Percentiles rank a stretch among this genome's conserved stretches.
phyloP scores from a whole-genome alignment of 2,329 filamentous ascomycete genomes.

The Trichoderma semiorbis region DNA sequence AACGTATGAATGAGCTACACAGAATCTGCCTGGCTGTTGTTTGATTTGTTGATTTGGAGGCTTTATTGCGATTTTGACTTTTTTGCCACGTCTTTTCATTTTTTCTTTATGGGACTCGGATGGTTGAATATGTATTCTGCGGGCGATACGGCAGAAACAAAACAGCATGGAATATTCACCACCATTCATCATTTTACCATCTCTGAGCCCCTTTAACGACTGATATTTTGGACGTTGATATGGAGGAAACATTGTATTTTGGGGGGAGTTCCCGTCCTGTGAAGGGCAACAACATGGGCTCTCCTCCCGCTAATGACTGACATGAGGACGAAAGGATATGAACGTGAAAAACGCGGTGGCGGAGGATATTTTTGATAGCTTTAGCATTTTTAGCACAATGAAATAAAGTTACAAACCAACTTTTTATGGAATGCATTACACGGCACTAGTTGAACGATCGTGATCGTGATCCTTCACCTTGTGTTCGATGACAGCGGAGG shows the following conservation, averaged over 20 bases:
- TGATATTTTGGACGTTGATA: not conserved
- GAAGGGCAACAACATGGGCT: not conserved
- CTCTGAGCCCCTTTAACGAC: not conserved
- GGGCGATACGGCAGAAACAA: not conserved
- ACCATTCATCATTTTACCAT: not conserved
- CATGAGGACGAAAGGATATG: not conserved
- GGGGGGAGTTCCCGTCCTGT: not conserved
- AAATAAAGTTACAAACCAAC: not conserved
- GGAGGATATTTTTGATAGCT: not conserved
- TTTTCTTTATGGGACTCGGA: not conserved
- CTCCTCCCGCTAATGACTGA: not conserved
- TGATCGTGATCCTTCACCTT: not conserved
- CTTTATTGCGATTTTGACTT: not conserved
- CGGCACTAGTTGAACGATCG: not conserved
- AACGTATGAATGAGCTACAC: constrained; percentile 8
- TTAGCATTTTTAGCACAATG: constrained; percentile 12
- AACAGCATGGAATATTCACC: not conserved
- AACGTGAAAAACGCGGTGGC: not conserved
- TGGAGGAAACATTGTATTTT: not conserved
- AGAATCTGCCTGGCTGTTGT: not conserved
- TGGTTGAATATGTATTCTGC: not conserved
- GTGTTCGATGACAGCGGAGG: not conserved
- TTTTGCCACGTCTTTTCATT: not conserved
- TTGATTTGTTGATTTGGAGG: not conserved
- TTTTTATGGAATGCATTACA: not conserved